Evolutionary conservation across 495 filamentous ascomycete genomes (phyloP), one percentile per base, ranked within the genome.

Genomic region (Neurospora sp.): DNA sequence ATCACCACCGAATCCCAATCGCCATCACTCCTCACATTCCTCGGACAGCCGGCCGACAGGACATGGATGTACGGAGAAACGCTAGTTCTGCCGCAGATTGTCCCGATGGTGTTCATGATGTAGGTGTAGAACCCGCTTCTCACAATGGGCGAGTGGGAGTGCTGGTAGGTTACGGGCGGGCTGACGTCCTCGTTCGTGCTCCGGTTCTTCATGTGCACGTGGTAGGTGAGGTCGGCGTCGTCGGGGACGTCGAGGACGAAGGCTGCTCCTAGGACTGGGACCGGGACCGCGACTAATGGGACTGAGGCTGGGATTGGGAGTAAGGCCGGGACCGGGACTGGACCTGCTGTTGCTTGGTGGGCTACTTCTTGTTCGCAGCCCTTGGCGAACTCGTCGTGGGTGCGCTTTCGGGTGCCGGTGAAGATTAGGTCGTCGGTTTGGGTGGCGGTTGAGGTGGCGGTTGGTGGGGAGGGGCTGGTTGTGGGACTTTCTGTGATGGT

Each of bases 181-280:
- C 71, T 40, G 31, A 72, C 18, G 38, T 72, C 71, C 31, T 37
- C 44, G 18, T 39, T 59, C 7, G 71, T 40, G 16, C 10, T 9
- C 3, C 27, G 27, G 44, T 72, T 59, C 71, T 72, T 72, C 42
- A 72, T 59, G 39, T 72, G 54, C n/a, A 72, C 71, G 16, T 59
- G 71, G 71, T 72, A 72, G 10, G 71, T 72, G 4, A 72, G 44
- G 35, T 72, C 18, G 35, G 71, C 71, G 18, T 72, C 35, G 27
- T 41, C 27, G 6, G 71, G 71, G 42, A 62, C 72, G 11, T 54
- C 70, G 23, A 74, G 38, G 18, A 72, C 35, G 3, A 54, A 12
- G 70, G 73, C 12, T 69, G 39, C 8, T 8, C 8, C 70, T 9
- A 18, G 40, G 20, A 35, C 16, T 5, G 70, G 70, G n/a, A 20